A percentile compares a stretch with the other conserved stretches of the same genome.
Conservation (phyloP, 495 filamentous ascomycete species). For the Penicillium canescens region DNA sequence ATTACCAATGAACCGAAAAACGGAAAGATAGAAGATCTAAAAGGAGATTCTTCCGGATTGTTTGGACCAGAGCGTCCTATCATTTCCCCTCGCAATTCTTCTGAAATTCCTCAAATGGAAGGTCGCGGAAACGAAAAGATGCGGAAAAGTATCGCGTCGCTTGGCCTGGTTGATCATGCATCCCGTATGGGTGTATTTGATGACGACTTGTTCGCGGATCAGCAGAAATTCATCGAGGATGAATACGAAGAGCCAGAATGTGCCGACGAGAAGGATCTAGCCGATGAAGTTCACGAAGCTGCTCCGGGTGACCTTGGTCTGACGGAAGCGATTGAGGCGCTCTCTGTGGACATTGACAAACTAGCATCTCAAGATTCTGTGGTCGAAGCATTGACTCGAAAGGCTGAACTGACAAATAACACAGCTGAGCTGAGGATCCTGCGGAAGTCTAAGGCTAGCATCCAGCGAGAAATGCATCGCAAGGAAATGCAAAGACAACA, state of each 20-base stretch:
- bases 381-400: slow-evolving; percentile 85
- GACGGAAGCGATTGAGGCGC: slow-evolving; percentile 82
- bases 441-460: slow-evolving; percentile 88
- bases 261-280: slow-evolving; percentile 56
- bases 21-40: slow-evolving; percentile 62
- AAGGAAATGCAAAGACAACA: slow-evolving; percentile 97
- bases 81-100: slow-evolving; percentile 54
- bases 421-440: slow-evolving; percentile 89
- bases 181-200: slow-evolving; percentile 88
- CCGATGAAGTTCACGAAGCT: slow-evolving; percentile 90
- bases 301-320: slow-evolving; percentile 93
- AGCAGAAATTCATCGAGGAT: slow-evolving; percentile 82
- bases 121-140: slow-evolving; percentile 50
- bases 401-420: slow-evolving; percentile 97
- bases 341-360: slow-evolving; percentile 88
- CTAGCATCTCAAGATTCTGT: slow-evolving; percentile 86
- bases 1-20: slow-evolving; percentile 75
- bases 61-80: slow-evolving; percentile 48
- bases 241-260: slow-evolving; percentile 75
- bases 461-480: slow-evolving; percentile 86
- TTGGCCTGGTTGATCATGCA: slow-evolving; percentile 82
- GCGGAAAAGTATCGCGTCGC: slow-evolving; percentile 83
- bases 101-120: slow-evolving; percentile 52
- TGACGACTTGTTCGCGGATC: slow-evolving; percentile 90
- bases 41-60: slow-evolving; percentile 37